phyloP scores from a whole-genome alignment of 2,329 filamentous ascomycete species.

The Fusarium chlamydosporum region DNA sequence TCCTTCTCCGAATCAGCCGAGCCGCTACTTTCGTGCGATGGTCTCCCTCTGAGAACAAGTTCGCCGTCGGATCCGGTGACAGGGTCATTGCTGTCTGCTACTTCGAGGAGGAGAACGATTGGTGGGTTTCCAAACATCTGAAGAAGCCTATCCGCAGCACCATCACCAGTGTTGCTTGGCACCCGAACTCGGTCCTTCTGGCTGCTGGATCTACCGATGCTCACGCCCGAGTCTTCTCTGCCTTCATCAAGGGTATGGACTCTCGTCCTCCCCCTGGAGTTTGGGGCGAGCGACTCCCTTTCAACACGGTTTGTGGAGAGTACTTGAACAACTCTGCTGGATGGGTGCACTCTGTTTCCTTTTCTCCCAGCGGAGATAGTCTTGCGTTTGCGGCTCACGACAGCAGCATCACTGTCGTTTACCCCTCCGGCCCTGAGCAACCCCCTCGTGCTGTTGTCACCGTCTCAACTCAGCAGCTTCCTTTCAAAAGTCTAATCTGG shows the following conservation, averaged over 20 bases:
- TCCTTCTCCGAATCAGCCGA: constrained; percentile 95
- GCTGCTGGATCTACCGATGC: constrained; percentile 98
- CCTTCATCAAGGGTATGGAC: constrained; percentile 96
- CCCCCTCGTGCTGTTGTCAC: constrained; percentile 91
- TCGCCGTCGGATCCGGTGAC: constrained; percentile 95
- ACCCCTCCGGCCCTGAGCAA: constrained; percentile 91
- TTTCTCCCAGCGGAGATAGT: constrained; percentile 93
- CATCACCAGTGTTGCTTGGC: constrained; percentile 95
- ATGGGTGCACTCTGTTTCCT: constrained; percentile 94
- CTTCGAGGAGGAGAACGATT: constrained; percentile 99
- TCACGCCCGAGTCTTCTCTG: constrained; percentile 93
- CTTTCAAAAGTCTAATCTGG: constrained; percentile 95
- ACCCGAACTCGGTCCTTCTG: constrained; percentile 95
- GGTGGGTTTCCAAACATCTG: constrained; percentile 99
- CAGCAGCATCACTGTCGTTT: constrained; percentile 96
- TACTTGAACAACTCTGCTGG: constrained; percentile 96
- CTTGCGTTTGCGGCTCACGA: constrained; percentile 96
- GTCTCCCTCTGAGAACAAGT: constrained; percentile 97
- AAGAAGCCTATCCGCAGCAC: constrained; percentile 99
- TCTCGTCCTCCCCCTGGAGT: constrained; percentile 85
- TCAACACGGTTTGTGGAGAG: constrained; percentile 98
- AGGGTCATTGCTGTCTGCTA: constrained; percentile 97
- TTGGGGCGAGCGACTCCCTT: constrained; percentile 96
- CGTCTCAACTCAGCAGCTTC: constrained; percentile 89
- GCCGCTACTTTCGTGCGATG: constrained; percentile 97